Conservation (phyloP, 805 yeast genomes). For the Candida manassasensis region DNA sequence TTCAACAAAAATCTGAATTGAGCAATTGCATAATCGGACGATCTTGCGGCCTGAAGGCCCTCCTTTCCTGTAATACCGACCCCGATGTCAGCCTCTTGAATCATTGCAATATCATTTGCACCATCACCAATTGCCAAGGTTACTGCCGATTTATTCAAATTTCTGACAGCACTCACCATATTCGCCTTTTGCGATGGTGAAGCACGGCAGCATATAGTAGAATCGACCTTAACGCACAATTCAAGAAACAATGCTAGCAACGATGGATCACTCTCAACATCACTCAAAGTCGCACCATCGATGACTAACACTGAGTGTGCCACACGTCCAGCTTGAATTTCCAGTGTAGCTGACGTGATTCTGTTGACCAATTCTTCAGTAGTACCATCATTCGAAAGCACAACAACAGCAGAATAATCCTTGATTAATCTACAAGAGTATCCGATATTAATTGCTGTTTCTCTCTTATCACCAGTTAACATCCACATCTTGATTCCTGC, state of each 20-base stretch:
- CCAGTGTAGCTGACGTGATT: conserved; percentile 72
- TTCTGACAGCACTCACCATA: conserved; percentile 79
- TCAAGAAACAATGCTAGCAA: conserved; percentile 75
- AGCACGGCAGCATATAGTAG: conserved; percentile 93
- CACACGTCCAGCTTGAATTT: conserved; percentile 63
- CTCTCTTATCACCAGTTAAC: conserved; percentile 97
- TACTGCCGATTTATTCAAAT: conserved; percentile 61
- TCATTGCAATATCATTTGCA: conserved; percentile 99
- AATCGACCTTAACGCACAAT: conserved; percentile 79
- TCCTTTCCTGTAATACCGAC: conserved; percentile 96
- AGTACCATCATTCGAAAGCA: conserved; percentile 48
- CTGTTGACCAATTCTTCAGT: conserved; percentile 57
- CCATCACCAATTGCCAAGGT: conserved; percentile 98
- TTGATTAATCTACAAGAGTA: conserved; percentile 89
- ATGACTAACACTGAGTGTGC: conserved; percentile 95
- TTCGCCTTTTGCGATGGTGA: conserved; percentile 94
- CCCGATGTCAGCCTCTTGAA: conserved; percentile 97
- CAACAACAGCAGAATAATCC: conserved; percentile 84
- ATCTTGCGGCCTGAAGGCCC: conserved; percentile 93
- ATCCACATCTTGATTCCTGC: conserved; percentile 97
- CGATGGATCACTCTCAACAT: conserved; percentile 69
- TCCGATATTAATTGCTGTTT: conserved; percentile 96
- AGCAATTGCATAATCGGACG: conserved; percentile 92
- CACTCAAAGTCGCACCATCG: conserved; percentile 83
- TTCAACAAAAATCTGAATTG: conserved; percentile 85